Evolutionary conservation across 768 basidiomycete genomes (phyloP), one percentile per base, ranked within the genome.

Genomic region (Russula sp.): DNA sequence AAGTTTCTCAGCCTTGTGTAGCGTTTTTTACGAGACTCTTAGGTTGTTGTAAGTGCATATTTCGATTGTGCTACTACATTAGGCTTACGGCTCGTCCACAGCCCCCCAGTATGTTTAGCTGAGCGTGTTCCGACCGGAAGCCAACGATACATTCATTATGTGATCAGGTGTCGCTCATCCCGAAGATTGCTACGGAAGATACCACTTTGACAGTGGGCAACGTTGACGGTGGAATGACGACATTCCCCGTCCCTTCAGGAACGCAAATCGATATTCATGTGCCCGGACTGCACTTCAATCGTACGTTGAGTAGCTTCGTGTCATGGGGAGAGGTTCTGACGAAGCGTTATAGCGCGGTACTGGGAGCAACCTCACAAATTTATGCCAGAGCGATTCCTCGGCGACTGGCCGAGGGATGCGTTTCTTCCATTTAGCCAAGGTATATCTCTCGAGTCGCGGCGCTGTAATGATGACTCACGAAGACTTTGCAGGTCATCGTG

Each of bases 281-380:
- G 1, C 68, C 75, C 22, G 83, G 75, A 10, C 60, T 83, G 32
- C 83, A 84, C 64, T 79, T 82, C 62, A 84, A 84, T 67, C 81
- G 82, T 83, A 71, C 24, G 59, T 38, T 18, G 9, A 16, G 13
- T 2, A 0, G 30, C 9, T 3, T 34, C 34, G 6, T 20, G 16
- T 20, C 22, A 22, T 2, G 1, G 16, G 11, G n/a, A 20, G 4
- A 16, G 3, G 46, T 16, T 48, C 40, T 57, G n/a, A 63, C 0
- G 16, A 26, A 36, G 38, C 24, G 18, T n/a, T n/a, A 14, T 65
- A 84, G 83, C 83, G 28, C 77, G 78, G 34, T 84, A 84, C 68
- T 85, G 84, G 83, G 71, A 80, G 56, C 76, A 84, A 44, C 83
- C 84, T 3, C 65, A 79, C 30, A 67, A 67, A 9, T 85, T 84